phyloP scores from a whole-genome alignment of 169 alveolate species.

The Plasmodium reichenowi region DNA sequence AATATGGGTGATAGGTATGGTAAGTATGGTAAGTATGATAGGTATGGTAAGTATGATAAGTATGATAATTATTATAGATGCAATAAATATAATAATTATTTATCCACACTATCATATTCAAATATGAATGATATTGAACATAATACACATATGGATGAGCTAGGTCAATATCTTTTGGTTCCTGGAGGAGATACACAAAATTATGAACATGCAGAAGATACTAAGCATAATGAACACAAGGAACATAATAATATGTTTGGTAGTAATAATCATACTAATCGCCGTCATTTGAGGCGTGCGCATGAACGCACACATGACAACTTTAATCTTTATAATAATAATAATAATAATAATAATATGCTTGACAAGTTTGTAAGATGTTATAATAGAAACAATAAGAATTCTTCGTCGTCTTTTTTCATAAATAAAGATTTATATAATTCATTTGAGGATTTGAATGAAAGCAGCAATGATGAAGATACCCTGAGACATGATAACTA shows the following conservation, averaged over 20 bases:
- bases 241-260: background rate
- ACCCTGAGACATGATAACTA: slow-evolving; percentile 3
- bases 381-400: no score
- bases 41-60: no score
- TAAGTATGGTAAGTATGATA: no score
- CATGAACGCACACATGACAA: background rate
- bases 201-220: background rate
- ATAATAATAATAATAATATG: no score
- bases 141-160: slow-evolving; percentile 29
- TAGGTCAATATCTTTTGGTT: slow-evolving; percentile 40
- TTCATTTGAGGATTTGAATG: slow-evolving; percentile 3
- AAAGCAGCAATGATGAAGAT: slow-evolving; percentile 32
- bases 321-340: background rate
- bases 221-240: background rate
- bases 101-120: slow-evolving; percentile 13
- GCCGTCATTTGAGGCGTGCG: background rate
- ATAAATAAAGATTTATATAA: background rate
- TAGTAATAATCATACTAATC: background rate
- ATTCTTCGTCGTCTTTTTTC: background rate
- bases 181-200: slow-evolving; percentile 1
- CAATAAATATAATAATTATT: slow-evolving; percentile 14
- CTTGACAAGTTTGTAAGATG: no score
- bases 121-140: slow-evolving; percentile 35
- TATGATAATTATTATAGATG: no score
- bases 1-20: no score